Conservation (phyloP, 1,284 basidiomycete genomes). For the Pascua sp. region DNA sequence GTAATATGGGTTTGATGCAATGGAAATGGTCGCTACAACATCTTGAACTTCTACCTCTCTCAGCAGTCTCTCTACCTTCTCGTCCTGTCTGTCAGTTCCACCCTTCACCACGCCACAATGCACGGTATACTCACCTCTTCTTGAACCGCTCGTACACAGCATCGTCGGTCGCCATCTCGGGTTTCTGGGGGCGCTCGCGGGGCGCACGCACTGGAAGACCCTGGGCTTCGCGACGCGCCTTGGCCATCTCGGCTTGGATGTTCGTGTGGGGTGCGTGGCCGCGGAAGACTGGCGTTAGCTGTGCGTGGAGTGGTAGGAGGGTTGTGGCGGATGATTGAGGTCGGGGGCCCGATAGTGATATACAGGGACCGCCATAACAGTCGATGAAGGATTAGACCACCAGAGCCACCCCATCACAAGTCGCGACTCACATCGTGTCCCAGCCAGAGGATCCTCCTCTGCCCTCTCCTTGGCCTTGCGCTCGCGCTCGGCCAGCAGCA, state of each 20-base stretch:
- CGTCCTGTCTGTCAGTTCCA: no score
- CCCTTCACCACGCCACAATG: no score
- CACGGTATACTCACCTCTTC: constrained; percentile 22
- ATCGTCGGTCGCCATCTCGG: constrained; percentile 85
- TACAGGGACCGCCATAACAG: background rate
- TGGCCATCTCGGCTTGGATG: constrained; percentile 77
- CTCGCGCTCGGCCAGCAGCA: constrained; percentile 60
- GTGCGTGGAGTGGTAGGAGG: no score
- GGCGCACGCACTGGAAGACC: constrained; percentile 58
- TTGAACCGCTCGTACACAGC: constrained; percentile 60
- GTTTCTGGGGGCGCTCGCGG: constrained; percentile 46
- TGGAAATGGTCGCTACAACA: no score
- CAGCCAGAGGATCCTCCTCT: constrained; percentile 65
- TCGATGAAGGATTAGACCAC: no score
- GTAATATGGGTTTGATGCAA: no score
- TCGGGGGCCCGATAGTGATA: background rate
- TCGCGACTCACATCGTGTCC: constrained; percentile 68
- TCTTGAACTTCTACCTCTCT: no score
- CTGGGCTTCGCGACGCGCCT: constrained; percentile 77
- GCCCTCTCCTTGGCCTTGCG: constrained; percentile 46
- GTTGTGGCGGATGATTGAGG: no score
- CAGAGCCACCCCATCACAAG: no score
- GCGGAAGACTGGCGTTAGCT: constrained; percentile 63
- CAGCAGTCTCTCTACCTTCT: no score
- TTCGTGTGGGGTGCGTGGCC: constrained; percentile 70